Conservation (phyloP, 2,329 filamentous ascomycete species). For the Pseudopithomyces chartarum region DNA sequence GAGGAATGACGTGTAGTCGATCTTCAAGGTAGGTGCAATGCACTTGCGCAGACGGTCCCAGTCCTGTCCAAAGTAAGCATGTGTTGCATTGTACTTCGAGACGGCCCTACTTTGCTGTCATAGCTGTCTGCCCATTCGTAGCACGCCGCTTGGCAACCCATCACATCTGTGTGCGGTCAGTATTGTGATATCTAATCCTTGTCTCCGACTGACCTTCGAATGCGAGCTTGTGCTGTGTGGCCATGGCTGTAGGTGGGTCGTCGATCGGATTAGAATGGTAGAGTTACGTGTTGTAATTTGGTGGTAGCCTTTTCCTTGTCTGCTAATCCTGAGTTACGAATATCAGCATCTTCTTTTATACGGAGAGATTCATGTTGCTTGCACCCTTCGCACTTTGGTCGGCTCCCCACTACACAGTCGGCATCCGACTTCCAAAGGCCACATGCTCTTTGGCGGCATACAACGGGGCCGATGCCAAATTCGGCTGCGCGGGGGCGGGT, state of each 20-base stretch:
- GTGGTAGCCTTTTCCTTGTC: background rate
- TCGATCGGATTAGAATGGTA: background rate
- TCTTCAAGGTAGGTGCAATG: constrained; percentile 66
- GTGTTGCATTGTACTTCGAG: background rate
- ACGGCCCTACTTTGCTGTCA: constrained; percentile 59
- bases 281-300: background rate
- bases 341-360: constrained; percentile 3
- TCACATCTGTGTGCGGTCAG: constrained; percentile 49
- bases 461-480: constrained; percentile 32
- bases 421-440: constrained; percentile 19
- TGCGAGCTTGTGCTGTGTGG: constrained; percentile 39
- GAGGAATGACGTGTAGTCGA: constrained; percentile 70
- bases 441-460: constrained; percentile 18
- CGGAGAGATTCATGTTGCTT: constrained; percentile 25
- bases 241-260: constrained; percentile 27
- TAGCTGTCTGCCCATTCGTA: constrained; percentile 71
- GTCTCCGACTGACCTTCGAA: constrained; percentile 36
- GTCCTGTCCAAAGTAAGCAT: constrained; percentile 46
- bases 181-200: background rate
- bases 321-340: constrained; percentile 3
- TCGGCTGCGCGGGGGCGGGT: constrained; percentile 16
- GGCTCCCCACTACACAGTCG: constrained; percentile 38
- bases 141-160: constrained; percentile 55
- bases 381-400: constrained; percentile 21
- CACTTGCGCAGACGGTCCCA: constrained; percentile 64